Base-by-base conservation (phyloP, 2,329 filamentous ascomycete genomes). In the Exophiala sp. region DNA sequence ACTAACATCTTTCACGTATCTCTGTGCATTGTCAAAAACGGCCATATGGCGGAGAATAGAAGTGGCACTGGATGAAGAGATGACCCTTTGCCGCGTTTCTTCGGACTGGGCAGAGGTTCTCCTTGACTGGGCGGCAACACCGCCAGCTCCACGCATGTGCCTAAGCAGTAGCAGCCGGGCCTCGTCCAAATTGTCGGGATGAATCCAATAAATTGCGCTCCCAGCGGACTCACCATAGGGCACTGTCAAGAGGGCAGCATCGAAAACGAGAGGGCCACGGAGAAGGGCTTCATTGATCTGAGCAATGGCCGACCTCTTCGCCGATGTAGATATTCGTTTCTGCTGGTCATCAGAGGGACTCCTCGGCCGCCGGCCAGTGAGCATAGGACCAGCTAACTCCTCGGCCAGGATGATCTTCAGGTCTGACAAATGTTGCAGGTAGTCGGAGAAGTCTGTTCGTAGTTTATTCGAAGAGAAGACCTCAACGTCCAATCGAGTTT, bases 401-500 rank as follows among this genome's bases (percentile, higher is more conserved):
- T 53, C 44, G 24, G 46, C 46, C 13, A 61, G 53, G 22, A 48
- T 50, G 10, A 52, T 30, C 9, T 41, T 53, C 18, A 50, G 42
- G 16, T 52, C 49, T 7, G 58, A 27, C 35, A 61, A 34, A 16
- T 55, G 38, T 30, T 57, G 46, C 21, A 58, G 48, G 30, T 59
- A 58, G 23, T 57, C 53, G 9, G 53, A 49, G 23, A 55, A 55
- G 41, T 59, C 57, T 5, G 58, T 52, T 14, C 50, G 39, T 18
- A 61, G 45, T 21, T 59, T 52, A 8, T 54, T 53, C n/a, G 53
- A 58, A 10, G 53, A 55, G 40, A 88, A 73, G 19, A 91, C 70
- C 58, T 82, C 78, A 23, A 82, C 76, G 53, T 78, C 80, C 67
- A 93, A 86, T 19, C 82, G 79, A 39, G 73, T 70, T 53, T 78